These are phyloP conservation scores for Dicorynia guianensis DNA, from an alignment of 306 rosid genomes.

Conservation along the genomic window DNA sequence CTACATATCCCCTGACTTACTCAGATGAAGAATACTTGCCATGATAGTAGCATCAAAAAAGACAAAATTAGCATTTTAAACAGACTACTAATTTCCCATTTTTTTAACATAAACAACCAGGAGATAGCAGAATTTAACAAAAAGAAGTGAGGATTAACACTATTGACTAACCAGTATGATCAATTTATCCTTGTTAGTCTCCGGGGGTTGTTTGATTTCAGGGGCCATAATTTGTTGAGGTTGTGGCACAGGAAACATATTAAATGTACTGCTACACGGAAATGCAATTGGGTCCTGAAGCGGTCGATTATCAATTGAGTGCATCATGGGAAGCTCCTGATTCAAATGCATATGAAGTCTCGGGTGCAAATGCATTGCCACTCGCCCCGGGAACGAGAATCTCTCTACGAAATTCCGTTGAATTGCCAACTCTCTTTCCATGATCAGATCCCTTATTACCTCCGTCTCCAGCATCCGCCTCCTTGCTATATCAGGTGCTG, in stretches of 20 bases:
- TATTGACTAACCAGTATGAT: constrained; percentile 54
- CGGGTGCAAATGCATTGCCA: constrained; percentile 3
- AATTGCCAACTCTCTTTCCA: constrained; percentile 48
- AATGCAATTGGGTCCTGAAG: constrained; percentile 9
- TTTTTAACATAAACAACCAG: background rate
- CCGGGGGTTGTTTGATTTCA: background rate
- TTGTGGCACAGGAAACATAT: background rate
- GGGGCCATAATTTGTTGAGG: constrained; percentile 7
- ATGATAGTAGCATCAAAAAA: background rate
- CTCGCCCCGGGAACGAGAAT: background rate
- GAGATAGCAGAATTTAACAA: background rate
- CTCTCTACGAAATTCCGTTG: constrained; percentile 13
- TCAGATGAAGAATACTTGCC: background rate
- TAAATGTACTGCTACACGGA: background rate
- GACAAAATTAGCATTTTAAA: constrained; percentile 8
- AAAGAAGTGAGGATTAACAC: background rate
- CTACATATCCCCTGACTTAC: background rate
- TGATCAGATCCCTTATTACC: constrained; percentile 58
- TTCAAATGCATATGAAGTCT: background rate
- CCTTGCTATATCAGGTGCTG: constrained; percentile 32
- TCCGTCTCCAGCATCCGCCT: constrained; percentile 58
- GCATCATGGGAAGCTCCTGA: background rate
- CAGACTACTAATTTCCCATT: background rate
- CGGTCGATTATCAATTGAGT: background rate
- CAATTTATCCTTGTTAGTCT: constrained; percentile 42